A percentile compares a stretch with the other conserved stretches of the same genome.
Conservation (phyloP, 352 stramenopile species). For the Globisporangium megalacanthum region DNA sequence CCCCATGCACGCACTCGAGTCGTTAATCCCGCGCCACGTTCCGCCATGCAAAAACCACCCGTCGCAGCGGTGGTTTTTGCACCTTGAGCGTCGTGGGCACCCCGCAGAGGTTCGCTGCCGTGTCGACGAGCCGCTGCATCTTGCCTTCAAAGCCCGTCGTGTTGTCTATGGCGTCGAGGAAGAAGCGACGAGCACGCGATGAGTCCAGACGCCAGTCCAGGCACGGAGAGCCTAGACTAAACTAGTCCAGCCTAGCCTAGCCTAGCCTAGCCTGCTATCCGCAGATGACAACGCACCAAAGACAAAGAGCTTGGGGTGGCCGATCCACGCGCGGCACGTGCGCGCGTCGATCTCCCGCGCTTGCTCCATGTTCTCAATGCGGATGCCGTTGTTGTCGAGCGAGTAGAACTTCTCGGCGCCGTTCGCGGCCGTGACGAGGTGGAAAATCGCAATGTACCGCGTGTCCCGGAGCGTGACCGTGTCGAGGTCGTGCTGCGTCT, state of each 20-base stretch:
- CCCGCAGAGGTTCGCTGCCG: constrained; percentile 57
- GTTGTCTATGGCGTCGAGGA: constrained; percentile 51
- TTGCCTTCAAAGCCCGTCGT: constrained; percentile 80
- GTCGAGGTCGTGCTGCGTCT: constrained; percentile 72
- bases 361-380: constrained; percentile 92
- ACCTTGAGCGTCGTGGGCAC: constrained; percentile 73
- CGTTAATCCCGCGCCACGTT: no score
- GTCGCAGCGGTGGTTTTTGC: not conserved
- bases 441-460: constrained; percentile 87
- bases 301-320: constrained; percentile 80
- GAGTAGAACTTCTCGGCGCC: constrained; percentile 96
- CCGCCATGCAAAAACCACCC: no score
- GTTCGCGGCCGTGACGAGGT: constrained; percentile 88
- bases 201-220: not conserved
- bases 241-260: no score
- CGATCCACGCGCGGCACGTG: constrained; percentile 75
- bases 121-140: constrained; percentile 85
- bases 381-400: constrained; percentile 94
- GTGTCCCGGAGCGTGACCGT: constrained; percentile 81
- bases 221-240: no score
- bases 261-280: no score
- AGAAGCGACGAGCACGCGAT: not conserved
- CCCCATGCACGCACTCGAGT: no score
- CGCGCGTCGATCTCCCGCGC: constrained; percentile 86
- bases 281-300: constrained; percentile 38